Evolutionary conservation across 169 alveolate species (phyloP).

Genomic region (Blepharisma undulans): DNA sequence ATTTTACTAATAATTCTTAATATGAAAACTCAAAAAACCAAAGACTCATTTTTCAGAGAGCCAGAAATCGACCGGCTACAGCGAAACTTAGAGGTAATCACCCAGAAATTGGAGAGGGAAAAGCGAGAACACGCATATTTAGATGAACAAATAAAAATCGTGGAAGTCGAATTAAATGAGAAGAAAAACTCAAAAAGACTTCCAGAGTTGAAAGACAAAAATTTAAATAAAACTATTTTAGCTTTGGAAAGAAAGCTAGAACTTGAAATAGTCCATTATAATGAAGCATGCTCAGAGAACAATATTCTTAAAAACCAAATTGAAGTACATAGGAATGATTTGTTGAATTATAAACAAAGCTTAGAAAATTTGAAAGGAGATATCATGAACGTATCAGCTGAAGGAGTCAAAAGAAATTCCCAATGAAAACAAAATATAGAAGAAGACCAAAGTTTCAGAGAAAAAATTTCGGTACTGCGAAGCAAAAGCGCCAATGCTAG

Average conservation of each 20-base stretch:
- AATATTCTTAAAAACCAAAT: neutral
- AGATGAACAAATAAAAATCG: conserved; percentile 19
- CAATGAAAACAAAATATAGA: neutral
- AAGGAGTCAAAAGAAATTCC: neutral
- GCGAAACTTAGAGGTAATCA: conserved; percentile 4
- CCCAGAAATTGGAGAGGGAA: neutral
- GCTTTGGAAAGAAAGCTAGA: neutral
- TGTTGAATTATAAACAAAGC: neutral
- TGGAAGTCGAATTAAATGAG: neutral
- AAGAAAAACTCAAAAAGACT: neutral
- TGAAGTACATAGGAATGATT: neutral
- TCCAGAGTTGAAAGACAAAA: conserved; percentile 6
- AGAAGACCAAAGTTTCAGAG: neutral
- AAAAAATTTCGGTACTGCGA: conserved; percentile 13
- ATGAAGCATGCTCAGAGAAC: neutral
- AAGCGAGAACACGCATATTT: neutral
- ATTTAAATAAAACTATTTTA: neutral
- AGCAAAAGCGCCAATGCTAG: conserved; percentile 2
- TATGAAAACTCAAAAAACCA: neutral
- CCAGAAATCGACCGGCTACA: neutral
- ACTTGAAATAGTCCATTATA: neutral
- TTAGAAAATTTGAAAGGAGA: neutral
- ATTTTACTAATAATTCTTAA: neutral
- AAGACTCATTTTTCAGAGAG: neutral
- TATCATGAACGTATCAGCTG: neutral